Percentiles rank a stretch among this genome's conserved stretches.
phyloP scores from a whole-genome alignment of 768 basidiomycete species.

The Mycena belliarum region DNA sequence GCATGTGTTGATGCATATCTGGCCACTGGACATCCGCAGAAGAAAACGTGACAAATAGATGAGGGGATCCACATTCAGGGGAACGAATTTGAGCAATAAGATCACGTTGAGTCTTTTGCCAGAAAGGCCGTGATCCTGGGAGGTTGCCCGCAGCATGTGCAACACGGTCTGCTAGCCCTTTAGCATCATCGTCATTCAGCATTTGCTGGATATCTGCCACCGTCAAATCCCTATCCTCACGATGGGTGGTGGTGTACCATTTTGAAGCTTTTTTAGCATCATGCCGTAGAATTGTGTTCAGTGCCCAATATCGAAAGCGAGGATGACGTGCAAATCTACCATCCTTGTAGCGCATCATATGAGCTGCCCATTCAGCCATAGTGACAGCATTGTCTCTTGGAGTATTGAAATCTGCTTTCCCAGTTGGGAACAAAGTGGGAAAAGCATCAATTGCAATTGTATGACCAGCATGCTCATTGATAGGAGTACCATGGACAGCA shows the following conservation, averaged over 20 bases:
- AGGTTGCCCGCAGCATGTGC: slow-evolving; percentile 23
- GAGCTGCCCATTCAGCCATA: slow-evolving; percentile 22
- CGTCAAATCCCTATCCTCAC: slow-evolving; percentile 16
- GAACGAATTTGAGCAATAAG: slow-evolving; percentile 21
- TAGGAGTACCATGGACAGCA: slow-evolving; percentile 11
- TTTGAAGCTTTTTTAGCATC: slow-evolving; percentile 6
- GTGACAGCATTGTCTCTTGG: slow-evolving; percentile 4
- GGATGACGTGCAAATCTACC: slow-evolving; percentile 26
- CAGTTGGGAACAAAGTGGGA: slow-evolving; percentile 27
- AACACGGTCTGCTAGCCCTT: slow-evolving; percentile 20
- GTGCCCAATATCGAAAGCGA: slow-evolving; percentile 24
- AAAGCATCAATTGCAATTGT: slow-evolving; percentile 24
- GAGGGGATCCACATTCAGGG: slow-evolving; percentile 24
- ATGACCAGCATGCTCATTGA: slow-evolving; percentile 10
- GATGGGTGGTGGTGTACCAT: slow-evolving; percentile 19
- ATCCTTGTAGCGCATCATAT: slow-evolving; percentile 21
- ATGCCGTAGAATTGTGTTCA: slow-evolving; percentile 20
- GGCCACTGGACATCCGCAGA: slow-evolving; percentile 34
- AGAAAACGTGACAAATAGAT: slow-evolving; percentile 28
- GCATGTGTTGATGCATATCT: slow-evolving; percentile 34
- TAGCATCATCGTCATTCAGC: slow-evolving; percentile 13
- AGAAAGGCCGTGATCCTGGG: slow-evolving; percentile 26
- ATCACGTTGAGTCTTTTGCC: slow-evolving; percentile 16
- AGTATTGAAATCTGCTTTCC: slow-evolving; percentile 21
- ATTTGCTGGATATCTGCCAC: too few relatives aligned